Base-by-base conservation (phyloP, 2,329 filamentous ascomycete species). In the Phialophora macrospora region DNA sequence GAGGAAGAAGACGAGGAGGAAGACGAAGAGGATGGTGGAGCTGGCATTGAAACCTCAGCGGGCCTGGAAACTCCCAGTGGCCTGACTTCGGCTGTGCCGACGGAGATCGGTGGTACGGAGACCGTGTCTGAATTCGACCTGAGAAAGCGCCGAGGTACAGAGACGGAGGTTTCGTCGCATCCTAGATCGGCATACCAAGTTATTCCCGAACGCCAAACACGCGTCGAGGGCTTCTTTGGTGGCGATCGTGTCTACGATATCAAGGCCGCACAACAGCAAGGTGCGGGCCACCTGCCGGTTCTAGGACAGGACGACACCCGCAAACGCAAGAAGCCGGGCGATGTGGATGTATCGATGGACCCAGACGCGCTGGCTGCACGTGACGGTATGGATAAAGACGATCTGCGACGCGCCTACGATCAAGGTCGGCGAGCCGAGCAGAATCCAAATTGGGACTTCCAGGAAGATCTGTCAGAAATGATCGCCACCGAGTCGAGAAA, bases 251-350 rank as follows among this genome's bases (percentile, higher is more conserved):
- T 90, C 17, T 99, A 99, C 79, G 93, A 99, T 78, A 85, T 99
- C 68, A 89, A 84, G 68, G 87, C 81, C 69, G 82, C 81, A 34
- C 81, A 84, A 67, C 81, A 84, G 66, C 68, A 68, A 46, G 56
- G 56, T 41, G 32, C 17, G 4, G 79, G 82, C 24, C 81, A 83
- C 66, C 78, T 91, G 67, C 90, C 91, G 0, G 85, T 96, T 2
- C 85, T 99, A 3, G 95, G 93, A 11, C 92, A 96, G 26, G 90
- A 93, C 65, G 87, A 93, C 63, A 48, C 77, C 61, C 82, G 91
- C 73, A 95, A 96, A 81, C 87, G 92, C 74, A 99, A 98, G 87
- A 97, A 97, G 85, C 93, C 91, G 3, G 95, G 94, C 48, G 95
- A 99, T 76, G 86, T 99, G 26, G 95, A 99, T 72, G 90, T 98